Conservation (phyloP, 257 asterid species). For the Fraxinus excelsior region DNA sequence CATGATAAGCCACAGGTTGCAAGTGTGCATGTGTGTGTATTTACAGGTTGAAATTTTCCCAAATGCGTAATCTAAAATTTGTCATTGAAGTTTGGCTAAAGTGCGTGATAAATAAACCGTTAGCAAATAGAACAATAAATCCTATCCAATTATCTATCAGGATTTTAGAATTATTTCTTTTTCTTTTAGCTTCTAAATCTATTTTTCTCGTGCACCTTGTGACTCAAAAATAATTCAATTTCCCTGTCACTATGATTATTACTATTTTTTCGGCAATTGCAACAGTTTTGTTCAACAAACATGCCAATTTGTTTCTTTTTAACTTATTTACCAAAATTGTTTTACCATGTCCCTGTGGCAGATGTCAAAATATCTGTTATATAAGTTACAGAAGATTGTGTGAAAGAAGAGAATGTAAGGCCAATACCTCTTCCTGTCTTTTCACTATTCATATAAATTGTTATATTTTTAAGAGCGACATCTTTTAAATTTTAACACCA, state of each 20-base stretch:
- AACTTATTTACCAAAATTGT: background rate
- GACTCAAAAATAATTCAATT: background rate
- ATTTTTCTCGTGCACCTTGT: slow-evolving; percentile 14
- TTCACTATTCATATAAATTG: background rate
- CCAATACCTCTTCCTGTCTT: slow-evolving; percentile 3
- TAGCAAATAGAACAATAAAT: background rate
- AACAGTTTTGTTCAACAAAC: background rate
- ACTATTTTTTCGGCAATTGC: background rate
- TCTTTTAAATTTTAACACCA: slow-evolving; percentile 9
- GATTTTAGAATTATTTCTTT: background rate
- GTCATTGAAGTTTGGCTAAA: slow-evolving; percentile 3
- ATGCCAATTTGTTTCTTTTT: background rate
- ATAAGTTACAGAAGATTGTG: background rate
- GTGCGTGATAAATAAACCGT: background rate
- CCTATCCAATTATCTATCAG: background rate
- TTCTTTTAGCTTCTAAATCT: background rate
- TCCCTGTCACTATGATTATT: background rate
- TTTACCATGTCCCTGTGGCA: background rate
- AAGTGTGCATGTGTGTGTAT: background rate
- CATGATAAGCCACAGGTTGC: background rate
- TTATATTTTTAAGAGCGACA: background rate
- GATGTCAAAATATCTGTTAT: background rate
- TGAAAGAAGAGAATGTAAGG: slow-evolving; percentile 11
- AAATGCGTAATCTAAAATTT: background rate
- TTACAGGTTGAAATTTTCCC: background rate